These are phyloP conservation scores for Macrolepiota fuliginosa DNA, from an alignment of 768 basidiomycete genomes.

Conservation along the genomic window DNA sequence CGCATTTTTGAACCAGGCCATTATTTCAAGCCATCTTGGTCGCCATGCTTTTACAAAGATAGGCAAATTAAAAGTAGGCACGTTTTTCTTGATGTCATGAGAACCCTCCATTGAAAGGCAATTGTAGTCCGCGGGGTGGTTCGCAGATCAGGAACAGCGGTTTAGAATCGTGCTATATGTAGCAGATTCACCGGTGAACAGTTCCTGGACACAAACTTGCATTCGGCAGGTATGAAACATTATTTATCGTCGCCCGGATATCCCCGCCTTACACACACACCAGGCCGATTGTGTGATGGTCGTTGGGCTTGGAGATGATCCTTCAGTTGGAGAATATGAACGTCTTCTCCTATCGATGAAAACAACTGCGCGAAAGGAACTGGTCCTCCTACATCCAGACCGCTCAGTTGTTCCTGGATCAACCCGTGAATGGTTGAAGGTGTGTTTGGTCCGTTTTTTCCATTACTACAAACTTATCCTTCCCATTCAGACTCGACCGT, in stretches of 20 bases:
- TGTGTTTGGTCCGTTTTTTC: constrained; percentile 23
- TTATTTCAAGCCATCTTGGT: constrained; percentile 88
- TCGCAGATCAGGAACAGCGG: constrained; percentile 93
- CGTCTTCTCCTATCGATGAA: constrained; percentile 91
- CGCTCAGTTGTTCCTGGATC: constrained; percentile 86
- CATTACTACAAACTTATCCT: not conserved
- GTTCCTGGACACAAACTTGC: constrained; percentile 98
- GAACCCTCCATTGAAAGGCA: not conserved
- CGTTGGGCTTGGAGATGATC: constrained; percentile 92
- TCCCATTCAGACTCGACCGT: constrained; percentile 74
- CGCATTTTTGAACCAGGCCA: constrained; percentile 90
- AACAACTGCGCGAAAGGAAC: constrained; percentile 97
- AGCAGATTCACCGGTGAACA: constrained; percentile 91
- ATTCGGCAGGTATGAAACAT: constrained; percentile 71
- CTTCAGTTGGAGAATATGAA: constrained; percentile 91
- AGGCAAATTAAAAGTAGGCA: constrained; percentile 93
- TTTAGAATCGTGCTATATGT: constrained; percentile 94
- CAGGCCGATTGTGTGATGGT: constrained; percentile 94
- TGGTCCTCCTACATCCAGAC: constrained; percentile 91
- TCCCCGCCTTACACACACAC: not conserved
- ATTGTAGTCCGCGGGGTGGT: constrained; percentile 62
- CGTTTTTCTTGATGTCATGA: not conserved
- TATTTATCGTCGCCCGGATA: not conserved
- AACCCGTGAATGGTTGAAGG: constrained; percentile 95
- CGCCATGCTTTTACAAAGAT: constrained; percentile 94